These are phyloP conservation scores for Acanthamoeba royreba DNA, from an alignment of 208 protist genomes.

Conservation along the genomic window DNA sequence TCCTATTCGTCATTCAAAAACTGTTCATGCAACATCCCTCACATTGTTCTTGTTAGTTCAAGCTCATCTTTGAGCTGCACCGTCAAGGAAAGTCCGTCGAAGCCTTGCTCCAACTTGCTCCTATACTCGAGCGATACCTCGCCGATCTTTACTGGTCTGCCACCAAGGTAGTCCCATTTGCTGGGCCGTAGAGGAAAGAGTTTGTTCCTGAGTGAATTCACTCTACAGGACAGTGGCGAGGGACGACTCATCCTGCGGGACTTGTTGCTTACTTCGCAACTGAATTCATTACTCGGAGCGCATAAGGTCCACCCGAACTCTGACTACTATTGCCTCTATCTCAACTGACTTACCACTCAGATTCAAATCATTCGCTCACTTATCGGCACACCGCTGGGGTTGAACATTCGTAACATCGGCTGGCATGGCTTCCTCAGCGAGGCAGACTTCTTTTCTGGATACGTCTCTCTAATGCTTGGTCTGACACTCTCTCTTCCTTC, in stretches of 20 bases:
- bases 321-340: too few relatives aligned
- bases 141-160: not conserved
- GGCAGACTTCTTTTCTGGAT: not conserved
- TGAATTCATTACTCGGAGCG: not conserved
- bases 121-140: not conserved
- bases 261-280: not conserved
- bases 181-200: not conserved
- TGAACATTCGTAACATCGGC: not conserved
- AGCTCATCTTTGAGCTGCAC: not conserved
- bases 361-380: not conserved
- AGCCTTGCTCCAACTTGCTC: not conserved
- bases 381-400: not conserved
- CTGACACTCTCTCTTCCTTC: not conserved
- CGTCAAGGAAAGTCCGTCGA: not conserved
- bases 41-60: not conserved
- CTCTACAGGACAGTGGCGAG: not conserved
- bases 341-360: too few relatives aligned
- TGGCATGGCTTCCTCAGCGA: conserved; percentile 1
- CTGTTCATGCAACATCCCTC: too few relatives aligned
- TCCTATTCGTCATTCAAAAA: too few relatives aligned
- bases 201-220: not conserved
- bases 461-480: not conserved
- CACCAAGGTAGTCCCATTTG: not conserved
- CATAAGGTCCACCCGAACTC: not conserved
- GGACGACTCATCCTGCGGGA: not conserved